Percentiles rank a stretch among this genome's conserved stretches.
These are phyloP conservation scores for Talaromyces rugulosus DNA, from an alignment of 2,329 filamentous ascomycete species.

Conservation along the genomic window DNA sequence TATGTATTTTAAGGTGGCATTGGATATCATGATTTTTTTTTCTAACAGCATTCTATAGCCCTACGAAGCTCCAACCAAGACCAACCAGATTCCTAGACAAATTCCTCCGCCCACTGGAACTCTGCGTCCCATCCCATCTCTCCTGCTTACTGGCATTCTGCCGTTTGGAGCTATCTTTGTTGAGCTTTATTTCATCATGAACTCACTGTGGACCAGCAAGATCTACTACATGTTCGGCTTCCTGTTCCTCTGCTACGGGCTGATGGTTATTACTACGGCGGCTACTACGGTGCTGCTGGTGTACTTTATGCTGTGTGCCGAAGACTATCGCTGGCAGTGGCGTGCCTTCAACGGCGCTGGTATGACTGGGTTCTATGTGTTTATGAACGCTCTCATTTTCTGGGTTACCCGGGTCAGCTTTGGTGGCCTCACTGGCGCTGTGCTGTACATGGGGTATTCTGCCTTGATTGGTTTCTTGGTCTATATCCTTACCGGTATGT, in stretches of 20 bases:
- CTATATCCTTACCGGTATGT: conserved; percentile 88
- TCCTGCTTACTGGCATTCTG: conserved; percentile 85
- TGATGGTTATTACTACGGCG: conserved; percentile 94
- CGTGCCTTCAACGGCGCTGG: conserved; percentile 87
- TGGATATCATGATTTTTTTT: neutral
- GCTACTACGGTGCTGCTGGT: conserved; percentile 90
- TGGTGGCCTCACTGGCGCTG: conserved; percentile 75
- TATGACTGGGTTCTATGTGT: conserved; percentile 86
- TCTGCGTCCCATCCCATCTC: conserved; percentile 79
- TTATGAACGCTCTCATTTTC: conserved; percentile 85
- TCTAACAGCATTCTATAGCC: conserved; percentile 32
- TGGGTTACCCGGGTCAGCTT: conserved; percentile 85
- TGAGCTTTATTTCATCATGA: conserved; percentile 99
- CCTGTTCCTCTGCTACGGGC: conserved; percentile 91
- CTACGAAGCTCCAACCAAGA: conserved; percentile 78
- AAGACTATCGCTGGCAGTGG: conserved; percentile 99
- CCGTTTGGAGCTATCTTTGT: conserved; percentile 97
- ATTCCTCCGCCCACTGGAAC: conserved; percentile 82
- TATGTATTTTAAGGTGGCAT: conserved; percentile 21
- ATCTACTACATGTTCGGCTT: conserved; percentile 99
- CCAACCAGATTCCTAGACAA: conserved; percentile 96
- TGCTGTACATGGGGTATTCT: conserved; percentile 92
- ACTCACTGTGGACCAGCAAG: conserved; percentile 95
- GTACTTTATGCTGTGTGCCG: conserved; percentile 91
- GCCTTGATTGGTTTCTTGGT: conserved; percentile 84